Base-by-base conservation (phyloP, 768 basidiomycete species). In the Suillus americanus region DNA sequence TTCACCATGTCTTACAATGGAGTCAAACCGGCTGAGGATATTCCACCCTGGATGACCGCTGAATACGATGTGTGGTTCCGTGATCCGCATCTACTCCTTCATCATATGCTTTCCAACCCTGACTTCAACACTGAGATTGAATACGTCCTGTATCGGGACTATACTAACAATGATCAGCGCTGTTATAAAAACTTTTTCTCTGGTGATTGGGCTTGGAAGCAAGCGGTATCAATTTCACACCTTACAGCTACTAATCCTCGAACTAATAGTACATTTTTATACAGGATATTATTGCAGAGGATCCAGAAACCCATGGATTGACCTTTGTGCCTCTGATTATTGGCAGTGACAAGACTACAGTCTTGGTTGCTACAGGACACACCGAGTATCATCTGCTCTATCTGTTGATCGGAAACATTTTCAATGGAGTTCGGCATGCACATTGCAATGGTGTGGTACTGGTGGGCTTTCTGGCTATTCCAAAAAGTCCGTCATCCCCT, bases 311-410 rank as follows among this genome's bases (percentile, higher is more conserved):
- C 2, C 71, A 72, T 45, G 79, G 79, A 10, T 64, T 73, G 2
- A 74, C 76, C 65, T 67, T 78, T 30, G 71, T 75, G 4, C 73
- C 77, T 2, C 61, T 80, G 25, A 63, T 80, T 18, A 62, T 67
- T 6, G 79, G 79, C 0, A 79, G 76, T 61, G 78, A 82, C 62
- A 81, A 81, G 63, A 82, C 79, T 0, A 80, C 78, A 0, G 78
- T 80, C 0, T 81, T 77, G 0, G 76, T 78, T 3, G 68, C 65
- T 3, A 70, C 67, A 6, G 71, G 73, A 2, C 64, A 73, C 10
- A 69, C 69, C 46, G 67, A 74, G 10, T 77, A 70, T 46, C 69
- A 73, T 41, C 74, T 72, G 0, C 30, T 75, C 7, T 77, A 75
- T 51, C 28, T 69, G 6, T 70, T 2, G 6, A 48, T 48, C 5